A percentile compares a stretch with the other conserved stretches of the same genome.
Evolutionary conservation across 192 early-diverging fungal species (phyloP).

Genomic region (Spizellomyces punctatus): DNA sequence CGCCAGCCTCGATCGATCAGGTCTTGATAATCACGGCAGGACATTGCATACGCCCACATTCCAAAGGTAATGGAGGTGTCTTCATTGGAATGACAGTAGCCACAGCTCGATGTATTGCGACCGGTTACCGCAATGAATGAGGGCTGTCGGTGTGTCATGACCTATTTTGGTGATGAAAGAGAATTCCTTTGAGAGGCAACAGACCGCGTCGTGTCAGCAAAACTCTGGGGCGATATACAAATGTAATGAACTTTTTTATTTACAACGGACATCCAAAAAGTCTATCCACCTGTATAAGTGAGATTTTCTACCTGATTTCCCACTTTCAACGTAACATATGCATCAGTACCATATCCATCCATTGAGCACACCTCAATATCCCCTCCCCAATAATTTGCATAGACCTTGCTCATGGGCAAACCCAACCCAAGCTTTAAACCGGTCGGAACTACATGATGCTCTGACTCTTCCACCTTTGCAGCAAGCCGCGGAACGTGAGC

Average conservation of each 20-base stretch:
- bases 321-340: slow-evolving; percentile 73
- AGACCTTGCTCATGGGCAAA: slow-evolving; percentile 86
- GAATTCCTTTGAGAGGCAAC: too few relatives aligned
- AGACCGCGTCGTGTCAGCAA: too few relatives aligned
- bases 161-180: too few relatives aligned
- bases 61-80: slow-evolving; percentile 63
- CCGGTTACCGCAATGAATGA: slow-evolving; percentile 28
- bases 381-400: slow-evolving; percentile 96
- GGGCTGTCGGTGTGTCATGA: too few relatives aligned
- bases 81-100: slow-evolving; percentile 63
- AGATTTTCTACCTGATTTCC: slow-evolving; percentile 42
- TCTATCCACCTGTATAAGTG: slow-evolving; percentile 10
- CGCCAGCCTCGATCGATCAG: slow-evolving; percentile 78
- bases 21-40: slow-evolving; percentile 45
- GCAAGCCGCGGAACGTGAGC: slow-evolving; percentile 76
- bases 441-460: slow-evolving; percentile 25
- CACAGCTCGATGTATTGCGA: slow-evolving; percentile 47
- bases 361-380: slow-evolving; percentile 75
- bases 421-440: slow-evolving; percentile 77
- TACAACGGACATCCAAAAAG: too few relatives aligned
- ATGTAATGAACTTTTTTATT: too few relatives aligned
- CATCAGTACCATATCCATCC: slow-evolving; percentile 91
- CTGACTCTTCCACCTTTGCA: slow-evolving; percentile 71
- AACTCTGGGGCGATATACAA: too few relatives aligned
- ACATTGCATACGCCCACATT: slow-evolving; percentile 60